phyloP scores from a whole-genome alignment of 78 protist species.

The Dictyostelium capitatum region DNA sequence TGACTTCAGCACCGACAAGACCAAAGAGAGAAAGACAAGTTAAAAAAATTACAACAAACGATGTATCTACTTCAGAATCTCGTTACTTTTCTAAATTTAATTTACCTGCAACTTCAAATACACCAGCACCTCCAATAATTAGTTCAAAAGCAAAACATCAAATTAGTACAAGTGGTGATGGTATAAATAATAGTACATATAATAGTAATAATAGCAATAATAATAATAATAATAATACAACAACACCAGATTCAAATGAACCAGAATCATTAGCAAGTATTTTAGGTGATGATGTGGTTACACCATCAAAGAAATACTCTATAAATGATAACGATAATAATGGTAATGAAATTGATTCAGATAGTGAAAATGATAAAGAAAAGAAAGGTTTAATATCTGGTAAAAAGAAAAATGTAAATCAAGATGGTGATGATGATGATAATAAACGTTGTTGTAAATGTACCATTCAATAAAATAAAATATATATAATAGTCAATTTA shows the following conservation, averaged over 20 bases:
- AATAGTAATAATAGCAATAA: not conserved
- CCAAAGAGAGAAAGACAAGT: not conserved
- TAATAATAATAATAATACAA: not conserved
- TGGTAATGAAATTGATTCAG: not conserved
- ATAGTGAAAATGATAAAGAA: not conserved
- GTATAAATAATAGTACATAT: not conserved
- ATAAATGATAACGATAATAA: not conserved
- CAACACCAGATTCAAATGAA: not conserved
- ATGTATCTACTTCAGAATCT: constrained; percentile 25
- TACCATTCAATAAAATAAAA: constrained; percentile 52
- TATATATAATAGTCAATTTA: too few relatives aligned
- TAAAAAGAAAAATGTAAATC: constrained; percentile 18
- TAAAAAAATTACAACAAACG: constrained; percentile 28
- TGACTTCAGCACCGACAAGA: not conserved
- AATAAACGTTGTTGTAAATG: constrained; percentile 69
- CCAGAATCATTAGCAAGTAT: not conserved
- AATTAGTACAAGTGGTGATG: not conserved
- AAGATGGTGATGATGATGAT: constrained; percentile 6
- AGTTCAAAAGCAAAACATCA: not conserved
- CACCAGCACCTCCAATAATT: constrained; percentile 29
- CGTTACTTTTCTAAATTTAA: constrained; percentile 59
- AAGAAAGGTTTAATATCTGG: constrained; percentile 49
- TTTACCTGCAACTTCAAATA: not conserved
- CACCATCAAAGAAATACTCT: not conserved
- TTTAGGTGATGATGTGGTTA: not conserved